These are phyloP conservation scores for Apiospora marii DNA, from an alignment of 2,329 filamentous ascomycete species.

Conservation along the genomic window DNA sequence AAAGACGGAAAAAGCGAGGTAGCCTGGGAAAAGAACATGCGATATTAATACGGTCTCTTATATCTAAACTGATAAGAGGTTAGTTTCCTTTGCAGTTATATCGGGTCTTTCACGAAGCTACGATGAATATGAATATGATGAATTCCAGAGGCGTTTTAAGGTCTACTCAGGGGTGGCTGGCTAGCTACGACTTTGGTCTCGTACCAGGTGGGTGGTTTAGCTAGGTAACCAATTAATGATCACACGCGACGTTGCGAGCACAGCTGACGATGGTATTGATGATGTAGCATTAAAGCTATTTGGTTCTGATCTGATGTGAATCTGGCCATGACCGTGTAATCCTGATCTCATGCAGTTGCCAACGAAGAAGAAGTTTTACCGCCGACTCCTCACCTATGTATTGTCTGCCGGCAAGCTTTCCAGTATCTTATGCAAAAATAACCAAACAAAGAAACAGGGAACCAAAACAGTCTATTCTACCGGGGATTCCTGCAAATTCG, in stretches of 20 bases:
- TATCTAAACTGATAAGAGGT: background rate
- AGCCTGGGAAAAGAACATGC: too few relatives aligned
- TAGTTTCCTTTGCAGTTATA: background rate
- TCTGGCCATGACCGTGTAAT: background rate
- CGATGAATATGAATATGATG: background rate
- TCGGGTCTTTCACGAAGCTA: background rate
- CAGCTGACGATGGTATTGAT: background rate
- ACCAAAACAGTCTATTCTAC: conserved; percentile 21
- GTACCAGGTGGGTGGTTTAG: background rate
- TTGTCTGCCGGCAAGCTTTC: background rate
- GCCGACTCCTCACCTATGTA: background rate
- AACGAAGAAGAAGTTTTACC: background rate
- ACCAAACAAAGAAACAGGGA: background rate
- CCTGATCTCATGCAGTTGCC: conserved; percentile 17
- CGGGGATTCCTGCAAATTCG: conserved; percentile 18
- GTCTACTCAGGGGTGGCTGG: background rate
- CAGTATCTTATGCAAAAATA: conserved; percentile 10
- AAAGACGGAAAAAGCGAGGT: too few relatives aligned
- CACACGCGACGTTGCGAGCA: background rate
- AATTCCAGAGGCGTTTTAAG: background rate
- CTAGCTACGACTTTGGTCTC: background rate
- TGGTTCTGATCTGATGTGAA: conserved; percentile 7
- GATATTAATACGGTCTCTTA: background rate
- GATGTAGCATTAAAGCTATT: conserved; percentile 19
- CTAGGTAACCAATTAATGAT: background rate